Base-by-base conservation (phyloP, 495 filamentous ascomycete genomes). In the Hypoxylon crocopeplum region DNA sequence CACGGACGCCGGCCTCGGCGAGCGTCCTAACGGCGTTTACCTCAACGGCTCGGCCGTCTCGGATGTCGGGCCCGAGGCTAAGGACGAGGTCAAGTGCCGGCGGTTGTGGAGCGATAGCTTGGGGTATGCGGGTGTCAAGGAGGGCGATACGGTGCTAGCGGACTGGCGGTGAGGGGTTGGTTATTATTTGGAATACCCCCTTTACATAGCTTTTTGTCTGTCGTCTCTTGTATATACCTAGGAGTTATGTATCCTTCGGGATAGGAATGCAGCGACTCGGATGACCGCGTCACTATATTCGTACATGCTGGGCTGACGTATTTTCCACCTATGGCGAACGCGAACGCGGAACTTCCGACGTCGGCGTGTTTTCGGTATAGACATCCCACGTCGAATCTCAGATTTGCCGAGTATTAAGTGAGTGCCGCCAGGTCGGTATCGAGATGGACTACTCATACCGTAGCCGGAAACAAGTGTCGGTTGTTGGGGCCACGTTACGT, bases 81-180 rank as follows among this genome's bases (percentile, higher is more conserved):
- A 55, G 47, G 72, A 76, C 54, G 64, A 67, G 45, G 16, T 19
- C n/a, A 77, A 77, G 60, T 66, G 64, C 44, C 65, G 62, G 41
- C 60, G 48, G 33, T 32, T 76, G 8, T 76, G 73, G 75, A 41
- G 29, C 25, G 71, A 75, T 25, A 72, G 65, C 21, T 10, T 75
- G 29, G 61, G 52, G 2, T 70, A 67, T 42, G 70, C 73, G 3
- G 36, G 47, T n/a, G 24, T 77, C 6, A 59, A 73, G 27, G 68
- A 70, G 17, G 71, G 71, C 2, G 73, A 76, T 40, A 76, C 73
- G 1, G 56, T 69, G 6, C 46, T 77, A 25, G 52, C 42, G n/a
- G 50, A 65, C 32, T 77, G 73, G 73, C 38, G 59, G n/a, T 75
- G 60, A 70, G 11, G 22, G 30, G 15, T 37, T 56, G 41, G 33